Evolutionary conservation across 495 filamentous ascomycete genomes (phyloP).

Genomic region (Echria macrotheca): DNA sequence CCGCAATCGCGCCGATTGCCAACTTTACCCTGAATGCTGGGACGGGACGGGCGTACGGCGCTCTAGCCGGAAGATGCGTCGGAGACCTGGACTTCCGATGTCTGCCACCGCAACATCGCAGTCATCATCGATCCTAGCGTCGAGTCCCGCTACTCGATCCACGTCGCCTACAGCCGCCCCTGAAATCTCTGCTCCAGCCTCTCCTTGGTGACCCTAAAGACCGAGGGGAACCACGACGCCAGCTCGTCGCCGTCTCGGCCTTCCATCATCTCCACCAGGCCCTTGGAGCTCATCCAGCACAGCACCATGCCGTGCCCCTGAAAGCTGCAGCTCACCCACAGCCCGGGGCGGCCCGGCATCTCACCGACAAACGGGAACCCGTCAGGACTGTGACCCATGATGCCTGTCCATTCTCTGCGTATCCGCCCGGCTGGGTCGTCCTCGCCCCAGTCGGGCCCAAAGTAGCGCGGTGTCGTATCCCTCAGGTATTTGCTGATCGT

Average conservation of each 20-base stretch:
- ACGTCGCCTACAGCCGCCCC: slow-evolving; percentile 37
- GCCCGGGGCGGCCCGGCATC: slow-evolving; percentile 34
- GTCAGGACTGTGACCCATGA: slow-evolving; percentile 56
- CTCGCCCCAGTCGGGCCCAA: slow-evolving; percentile 54
- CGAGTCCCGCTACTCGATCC: no score
- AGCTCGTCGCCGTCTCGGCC: slow-evolving; percentile 29
- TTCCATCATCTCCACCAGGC: slow-evolving; percentile 48
- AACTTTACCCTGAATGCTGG: background rate
- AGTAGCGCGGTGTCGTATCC: slow-evolving; percentile 44
- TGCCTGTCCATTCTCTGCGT: slow-evolving; percentile 56
- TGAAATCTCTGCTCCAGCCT: slow-evolving; percentile 40
- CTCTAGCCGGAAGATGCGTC: no score
- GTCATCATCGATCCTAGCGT: no score
- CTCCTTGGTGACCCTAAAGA: slow-evolving; percentile 40
- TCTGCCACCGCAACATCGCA: background rate
- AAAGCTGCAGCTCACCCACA: slow-evolving; percentile 50
- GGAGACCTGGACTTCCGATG: no score
- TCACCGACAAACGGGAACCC: slow-evolving; percentile 52
- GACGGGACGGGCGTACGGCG: slow-evolving; percentile 1
- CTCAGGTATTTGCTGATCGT: slow-evolving; percentile 49
- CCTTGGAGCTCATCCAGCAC: slow-evolving; percentile 51
- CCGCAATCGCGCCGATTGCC: slow-evolving; percentile 5
- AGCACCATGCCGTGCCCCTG: slow-evolving; percentile 58
- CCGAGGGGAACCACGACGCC: slow-evolving; percentile 47
- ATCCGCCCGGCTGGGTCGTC: slow-evolving; percentile 53